phyloP scores from a whole-genome alignment of 1,139 yeast genomes.

The Saccharomyces hybrid region DNA sequence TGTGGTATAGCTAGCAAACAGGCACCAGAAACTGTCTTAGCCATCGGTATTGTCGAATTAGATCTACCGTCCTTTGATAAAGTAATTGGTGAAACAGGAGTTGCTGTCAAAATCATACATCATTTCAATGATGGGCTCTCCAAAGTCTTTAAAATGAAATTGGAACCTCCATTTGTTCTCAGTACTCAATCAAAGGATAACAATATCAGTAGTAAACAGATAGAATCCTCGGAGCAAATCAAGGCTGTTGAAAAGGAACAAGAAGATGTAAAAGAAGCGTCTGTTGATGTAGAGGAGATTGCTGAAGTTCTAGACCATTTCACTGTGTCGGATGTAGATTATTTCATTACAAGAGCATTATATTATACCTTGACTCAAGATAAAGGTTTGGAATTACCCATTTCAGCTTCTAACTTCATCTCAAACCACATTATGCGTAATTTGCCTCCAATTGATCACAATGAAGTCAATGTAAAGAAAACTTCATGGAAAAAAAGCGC shows the following conservation, averaged over 20 bases:
- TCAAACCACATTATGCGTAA: slow-evolving; percentile 60
- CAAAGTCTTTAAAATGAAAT: slow-evolving; percentile 38
- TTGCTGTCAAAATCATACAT: slow-evolving; percentile 59
- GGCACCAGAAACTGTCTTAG: slow-evolving; percentile 59
- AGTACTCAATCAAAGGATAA: slow-evolving; percentile 7
- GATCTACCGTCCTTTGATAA: slow-evolving; percentile 40
- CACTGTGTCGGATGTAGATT: slow-evolving; percentile 67
- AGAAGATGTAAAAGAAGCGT: slow-evolving; percentile 13
- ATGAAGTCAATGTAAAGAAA: slow-evolving; percentile 61
- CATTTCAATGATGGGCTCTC: slow-evolving; percentile 46
- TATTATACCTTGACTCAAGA: slow-evolving; percentile 60
- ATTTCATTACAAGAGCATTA: slow-evolving; percentile 60
- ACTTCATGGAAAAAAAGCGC: slow-evolving; percentile 87
- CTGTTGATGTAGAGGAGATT: slow-evolving; percentile 10
- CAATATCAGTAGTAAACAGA: slow-evolving; percentile 9
- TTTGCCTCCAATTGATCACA: slow-evolving; percentile 58
- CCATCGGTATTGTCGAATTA: slow-evolving; percentile 61
- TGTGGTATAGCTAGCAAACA: slow-evolving; percentile 64
- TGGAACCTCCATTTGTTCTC: slow-evolving; percentile 37
- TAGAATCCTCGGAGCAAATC: slow-evolving; percentile 6
- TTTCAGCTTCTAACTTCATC: slow-evolving; percentile 67
- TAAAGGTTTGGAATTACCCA: slow-evolving; percentile 45
- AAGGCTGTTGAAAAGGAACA: slow-evolving; percentile 6
- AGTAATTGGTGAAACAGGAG: slow-evolving; percentile 51
- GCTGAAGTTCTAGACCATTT: slow-evolving; percentile 36